Conservation (phyloP, 1,284 basidiomycete genomes). For the Ceratobasidium sp. region DNA sequence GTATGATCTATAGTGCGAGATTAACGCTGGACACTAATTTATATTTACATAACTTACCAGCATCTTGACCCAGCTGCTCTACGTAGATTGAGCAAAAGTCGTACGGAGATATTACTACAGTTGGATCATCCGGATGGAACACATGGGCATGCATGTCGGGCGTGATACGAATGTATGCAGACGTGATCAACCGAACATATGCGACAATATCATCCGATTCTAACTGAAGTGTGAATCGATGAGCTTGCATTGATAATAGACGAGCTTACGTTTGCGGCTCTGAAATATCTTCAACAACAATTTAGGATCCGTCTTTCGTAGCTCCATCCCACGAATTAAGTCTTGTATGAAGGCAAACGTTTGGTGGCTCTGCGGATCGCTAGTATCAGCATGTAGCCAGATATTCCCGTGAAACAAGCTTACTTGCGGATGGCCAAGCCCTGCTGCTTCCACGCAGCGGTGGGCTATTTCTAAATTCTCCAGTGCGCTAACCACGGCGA, state of each 20-base stretch:
- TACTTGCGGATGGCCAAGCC: constrained; percentile 20
- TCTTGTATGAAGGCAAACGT: constrained; percentile 14
- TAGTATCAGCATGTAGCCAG: not conserved
- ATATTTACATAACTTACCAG: constrained; percentile 3
- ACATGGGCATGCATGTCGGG: constrained; percentile 36
- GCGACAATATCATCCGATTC: constrained; percentile 43
- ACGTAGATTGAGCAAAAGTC: constrained; percentile 22
- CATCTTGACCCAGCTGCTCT: constrained; percentile 31
- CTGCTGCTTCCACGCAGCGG: constrained; percentile 2
- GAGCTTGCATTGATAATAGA: not conserved
- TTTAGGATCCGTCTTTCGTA: constrained; percentile 4
- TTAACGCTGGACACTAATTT: not conserved
- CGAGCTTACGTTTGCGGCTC: constrained; percentile 11
- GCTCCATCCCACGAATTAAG: constrained; percentile 35
- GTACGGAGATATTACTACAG: constrained; percentile 1
- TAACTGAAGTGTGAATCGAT: not conserved
- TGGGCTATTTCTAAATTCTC: constrained; percentile 38
- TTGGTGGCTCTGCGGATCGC: constrained; percentile 1
- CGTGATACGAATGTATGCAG: constrained; percentile 39
- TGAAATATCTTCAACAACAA: constrained; percentile 27
- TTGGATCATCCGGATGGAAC: constrained; percentile 34
- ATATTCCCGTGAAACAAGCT: not conserved
- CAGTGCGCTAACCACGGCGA: constrained; percentile 29
- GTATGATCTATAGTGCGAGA: constrained; percentile 17
- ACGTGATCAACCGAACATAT: constrained; percentile 37